phyloP scores from a whole-genome alignment of 1,139 yeast genomes.

The Yamadazyma spencermartinsiae region DNA sequence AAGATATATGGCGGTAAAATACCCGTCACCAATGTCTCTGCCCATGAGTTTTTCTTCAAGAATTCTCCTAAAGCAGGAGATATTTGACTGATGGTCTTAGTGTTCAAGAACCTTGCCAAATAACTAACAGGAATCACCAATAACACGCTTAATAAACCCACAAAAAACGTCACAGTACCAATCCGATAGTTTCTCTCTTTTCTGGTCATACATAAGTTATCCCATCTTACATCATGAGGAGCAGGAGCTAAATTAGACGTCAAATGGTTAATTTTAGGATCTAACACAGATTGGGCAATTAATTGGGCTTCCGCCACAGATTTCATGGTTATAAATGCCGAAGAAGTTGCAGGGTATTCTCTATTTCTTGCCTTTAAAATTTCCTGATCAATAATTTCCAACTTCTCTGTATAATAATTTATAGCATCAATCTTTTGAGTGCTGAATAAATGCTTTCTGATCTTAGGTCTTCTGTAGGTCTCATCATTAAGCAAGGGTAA shows the following conservation, averaged over 20 bases:
- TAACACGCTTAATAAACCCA: conserved; percentile 62
- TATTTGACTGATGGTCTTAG: conserved; percentile 63
- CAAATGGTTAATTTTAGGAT: conserved; percentile 72
- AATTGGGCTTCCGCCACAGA: conserved; percentile 85
- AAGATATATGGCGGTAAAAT: conserved; percentile 75
- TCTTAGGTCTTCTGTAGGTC: conserved; percentile 46
- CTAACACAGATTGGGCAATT: conserved; percentile 85
- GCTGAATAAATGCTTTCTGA: conserved; percentile 54
- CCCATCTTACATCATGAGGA: conserved; percentile 85
- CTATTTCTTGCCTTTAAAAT: conserved; percentile 57
- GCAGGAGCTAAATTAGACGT: conserved; percentile 83
- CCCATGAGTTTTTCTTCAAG: conserved; percentile 55
- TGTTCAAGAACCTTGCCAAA: conserved; percentile 69
- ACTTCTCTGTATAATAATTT: conserved; percentile 54
- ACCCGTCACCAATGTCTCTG: conserved; percentile 70
- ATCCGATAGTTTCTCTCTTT: conserved; percentile 57
- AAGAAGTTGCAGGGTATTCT: conserved; percentile 61
- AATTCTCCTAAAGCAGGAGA: conserved; percentile 75
- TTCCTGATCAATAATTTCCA: conserved; percentile 57
- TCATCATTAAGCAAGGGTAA: conserved; percentile 31
- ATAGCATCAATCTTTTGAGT: conserved; percentile 60
- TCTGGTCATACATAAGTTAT: conserved; percentile 62
- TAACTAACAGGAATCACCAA: conserved; percentile 75
- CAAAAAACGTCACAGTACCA: conserved; percentile 61
- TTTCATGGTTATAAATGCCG: conserved; percentile 82